These are phyloP conservation scores for Cercospora berteroae DNA, from an alignment of 2,329 filamentous ascomycete genomes.

Conservation along the genomic window DNA sequence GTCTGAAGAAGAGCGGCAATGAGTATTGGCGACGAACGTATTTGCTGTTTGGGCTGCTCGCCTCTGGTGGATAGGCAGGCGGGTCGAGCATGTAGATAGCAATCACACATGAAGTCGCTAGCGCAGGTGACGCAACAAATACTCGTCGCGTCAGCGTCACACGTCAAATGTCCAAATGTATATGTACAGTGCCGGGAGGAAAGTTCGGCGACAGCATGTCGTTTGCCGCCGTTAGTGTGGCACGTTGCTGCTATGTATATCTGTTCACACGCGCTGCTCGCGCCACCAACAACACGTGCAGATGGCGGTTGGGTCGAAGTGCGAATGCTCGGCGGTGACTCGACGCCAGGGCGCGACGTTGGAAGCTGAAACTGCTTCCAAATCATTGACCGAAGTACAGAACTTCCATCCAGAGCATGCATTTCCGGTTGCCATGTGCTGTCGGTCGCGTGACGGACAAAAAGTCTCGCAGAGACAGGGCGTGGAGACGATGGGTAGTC, in stretches of 20 bases:
- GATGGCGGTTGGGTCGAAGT: neutral
- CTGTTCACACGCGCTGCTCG: neutral
- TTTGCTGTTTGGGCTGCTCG: constrained; percentile 76
- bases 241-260: neutral
- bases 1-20: constrained; percentile 60
- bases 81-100: constrained; percentile 4
- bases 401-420: neutral
- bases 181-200: neutral
- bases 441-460: neutral
- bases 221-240: neutral
- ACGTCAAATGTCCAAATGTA: neutral
- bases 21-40: constrained; percentile 84
- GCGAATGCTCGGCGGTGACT: neutral
- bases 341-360: neutral
- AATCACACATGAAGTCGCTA: neutral
- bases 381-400: neutral
- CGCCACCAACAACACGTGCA: neutral
- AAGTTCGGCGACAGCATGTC: neutral
- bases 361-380: constrained; percentile 3
- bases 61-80: constrained; percentile 26
- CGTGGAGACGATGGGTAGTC: neutral
- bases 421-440: neutral
- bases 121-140: neutral
- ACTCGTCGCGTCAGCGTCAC: neutral
- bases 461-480: neutral